These are phyloP conservation scores for Pichia scutulata DNA, from an alignment of 805 yeast genomes.

Conservation along the genomic window DNA sequence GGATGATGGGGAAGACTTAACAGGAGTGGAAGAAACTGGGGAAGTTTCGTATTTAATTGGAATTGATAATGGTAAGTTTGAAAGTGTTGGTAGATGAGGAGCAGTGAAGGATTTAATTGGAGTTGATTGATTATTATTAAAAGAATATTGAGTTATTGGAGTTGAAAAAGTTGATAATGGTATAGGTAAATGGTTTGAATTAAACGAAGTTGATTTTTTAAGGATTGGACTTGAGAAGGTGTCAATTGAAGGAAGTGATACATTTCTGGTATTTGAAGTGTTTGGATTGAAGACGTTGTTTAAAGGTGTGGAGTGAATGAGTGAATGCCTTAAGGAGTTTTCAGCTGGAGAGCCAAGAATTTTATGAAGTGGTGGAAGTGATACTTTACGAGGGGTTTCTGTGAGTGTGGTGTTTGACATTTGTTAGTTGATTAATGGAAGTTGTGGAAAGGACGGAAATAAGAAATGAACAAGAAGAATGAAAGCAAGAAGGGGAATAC, in stretches of 20 bases:
- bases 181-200: not conserved
- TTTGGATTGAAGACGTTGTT: not conserved
- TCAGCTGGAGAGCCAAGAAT: not conserved
- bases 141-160: conserved; percentile 17
- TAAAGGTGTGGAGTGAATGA: not conserved
- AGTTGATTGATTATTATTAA: conserved; percentile 11
- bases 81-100: not conserved
- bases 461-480: no score
- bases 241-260: conserved; percentile 18
- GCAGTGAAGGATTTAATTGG: not conserved
- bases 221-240: conserved; percentile 20
- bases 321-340: not conserved
- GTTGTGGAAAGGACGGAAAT: no score
- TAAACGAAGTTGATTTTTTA: conserved; percentile 18
- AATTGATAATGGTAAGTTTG: not conserved
- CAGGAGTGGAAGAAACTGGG: not conserved
- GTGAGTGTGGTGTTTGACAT: not conserved
- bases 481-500: not conserved
- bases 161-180: conserved; percentile 13
- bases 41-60: not conserved
- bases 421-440: not conserved
- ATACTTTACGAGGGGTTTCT: not conserved
- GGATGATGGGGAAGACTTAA: not conserved
- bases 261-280: not conserved
- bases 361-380: not conserved